Evolutionary conservation across 345 rosid species (phyloP).

Genomic region (Aquilaria yunnanensis): DNA sequence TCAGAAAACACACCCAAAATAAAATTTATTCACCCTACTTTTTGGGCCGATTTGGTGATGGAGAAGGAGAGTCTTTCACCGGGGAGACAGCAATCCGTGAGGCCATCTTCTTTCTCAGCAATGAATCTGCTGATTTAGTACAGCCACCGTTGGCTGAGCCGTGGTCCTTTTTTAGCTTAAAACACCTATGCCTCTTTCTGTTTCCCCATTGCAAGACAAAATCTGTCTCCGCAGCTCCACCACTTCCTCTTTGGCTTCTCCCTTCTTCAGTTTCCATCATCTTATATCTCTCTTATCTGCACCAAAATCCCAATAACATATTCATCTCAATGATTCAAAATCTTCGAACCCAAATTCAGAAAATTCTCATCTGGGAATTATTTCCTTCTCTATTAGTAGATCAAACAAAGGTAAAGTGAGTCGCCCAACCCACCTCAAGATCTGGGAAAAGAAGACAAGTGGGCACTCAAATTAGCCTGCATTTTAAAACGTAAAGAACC

Average conservation of each 20-base stretch:
- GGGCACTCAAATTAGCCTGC: too few relatives aligned
- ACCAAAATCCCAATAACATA: neutral
- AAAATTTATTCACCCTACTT: constrained; percentile 32
- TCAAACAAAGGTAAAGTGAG: too few relatives aligned
- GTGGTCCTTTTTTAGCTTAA: constrained; percentile 64
- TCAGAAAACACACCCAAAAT: neutral
- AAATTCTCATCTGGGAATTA: too few relatives aligned
- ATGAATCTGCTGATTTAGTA: constrained; percentile 41
- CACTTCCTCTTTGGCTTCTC: constrained; percentile 46
- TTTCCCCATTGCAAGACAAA: constrained; percentile 93
- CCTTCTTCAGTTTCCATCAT: constrained; percentile 50
- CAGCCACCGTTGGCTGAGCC: constrained; percentile 24
- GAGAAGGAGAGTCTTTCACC: constrained; percentile 52
- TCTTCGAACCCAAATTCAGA: too few relatives aligned
- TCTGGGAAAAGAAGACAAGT: too few relatives aligned
- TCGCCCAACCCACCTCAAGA: too few relatives aligned
- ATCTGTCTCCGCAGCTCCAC: constrained; percentile 49
- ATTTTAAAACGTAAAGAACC: too few relatives aligned
- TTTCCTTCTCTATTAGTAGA: too few relatives aligned
- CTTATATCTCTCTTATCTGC: constrained; percentile 6
- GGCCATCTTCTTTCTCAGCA: constrained; percentile 48
- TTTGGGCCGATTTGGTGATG: constrained; percentile 35
- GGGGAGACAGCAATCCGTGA: constrained; percentile 30
- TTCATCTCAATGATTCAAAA: too few relatives aligned
- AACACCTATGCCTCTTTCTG: constrained; percentile 78